These are phyloP conservation scores for Pachysandra terminalis DNA, from an alignment of 164 flowering plant species.

Conservation along the genomic window DNA sequence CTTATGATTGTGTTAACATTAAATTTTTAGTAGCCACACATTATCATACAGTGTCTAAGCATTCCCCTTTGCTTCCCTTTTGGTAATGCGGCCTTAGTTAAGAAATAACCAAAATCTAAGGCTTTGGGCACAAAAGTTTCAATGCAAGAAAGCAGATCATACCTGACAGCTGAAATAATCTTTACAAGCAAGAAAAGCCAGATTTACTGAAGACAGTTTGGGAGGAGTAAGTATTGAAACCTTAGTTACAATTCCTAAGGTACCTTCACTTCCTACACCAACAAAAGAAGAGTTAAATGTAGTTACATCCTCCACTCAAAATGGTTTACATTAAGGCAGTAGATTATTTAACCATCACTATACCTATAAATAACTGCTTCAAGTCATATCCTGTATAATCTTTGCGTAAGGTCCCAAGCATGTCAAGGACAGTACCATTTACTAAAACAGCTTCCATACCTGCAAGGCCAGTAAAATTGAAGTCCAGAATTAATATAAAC, in stretches of 20 bases:
- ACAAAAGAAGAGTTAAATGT: constrained; percentile 7
- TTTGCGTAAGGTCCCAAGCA: constrained; percentile 94
- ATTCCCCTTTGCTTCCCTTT: no score
- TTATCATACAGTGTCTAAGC: not conserved
- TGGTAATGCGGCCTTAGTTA: not conserved
- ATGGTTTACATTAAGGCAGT: not conserved
- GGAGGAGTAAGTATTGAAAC: constrained; percentile 90
- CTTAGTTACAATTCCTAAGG: constrained; percentile 87
- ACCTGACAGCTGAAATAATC: constrained; percentile 92
- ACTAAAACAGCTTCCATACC: constrained; percentile 95
- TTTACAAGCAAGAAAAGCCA: constrained; percentile 90
- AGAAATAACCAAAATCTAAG: not conserved
- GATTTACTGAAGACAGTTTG: constrained; percentile 70
- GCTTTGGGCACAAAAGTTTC: not conserved
- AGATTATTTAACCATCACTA: not conserved
- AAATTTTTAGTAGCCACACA: not conserved
- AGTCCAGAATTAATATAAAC: not conserved
- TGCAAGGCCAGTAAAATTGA: constrained; percentile 20
- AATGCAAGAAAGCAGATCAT: constrained; percentile 2
- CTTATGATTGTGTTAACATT: not conserved
- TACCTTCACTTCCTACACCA: constrained; percentile 91
- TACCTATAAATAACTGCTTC: constrained; percentile 97
- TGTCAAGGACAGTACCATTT: constrained; percentile 82
- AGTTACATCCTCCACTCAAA: not conserved
- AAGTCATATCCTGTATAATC: constrained; percentile 98